Evolutionary conservation across 2,329 filamentous ascomycete species (phyloP).

Genomic region (Orbilia quercus): DNA sequence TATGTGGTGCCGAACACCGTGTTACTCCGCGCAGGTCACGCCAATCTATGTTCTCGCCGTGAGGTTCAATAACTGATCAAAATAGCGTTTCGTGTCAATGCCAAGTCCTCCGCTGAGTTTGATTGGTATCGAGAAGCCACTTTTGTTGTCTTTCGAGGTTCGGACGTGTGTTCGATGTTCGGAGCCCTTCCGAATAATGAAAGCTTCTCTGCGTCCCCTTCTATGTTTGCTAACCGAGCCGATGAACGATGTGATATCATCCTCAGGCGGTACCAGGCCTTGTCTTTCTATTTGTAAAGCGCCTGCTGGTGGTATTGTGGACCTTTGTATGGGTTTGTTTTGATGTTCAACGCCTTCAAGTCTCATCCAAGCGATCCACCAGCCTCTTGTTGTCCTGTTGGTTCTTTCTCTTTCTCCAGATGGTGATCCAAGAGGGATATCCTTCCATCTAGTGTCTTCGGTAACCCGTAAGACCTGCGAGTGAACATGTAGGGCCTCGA

Average conservation of each 20-base stretch:
- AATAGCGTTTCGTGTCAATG: slow-evolving; percentile 55
- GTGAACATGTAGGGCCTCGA: slow-evolving; percentile 74
- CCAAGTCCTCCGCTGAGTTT: slow-evolving; percentile 53
- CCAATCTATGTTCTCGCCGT: slow-evolving; percentile 48
- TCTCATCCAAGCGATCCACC: slow-evolving; percentile 77
- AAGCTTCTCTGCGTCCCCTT: slow-evolving; percentile 46
- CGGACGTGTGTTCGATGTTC: slow-evolving; percentile 47
- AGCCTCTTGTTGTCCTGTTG: slow-evolving; percentile 74
- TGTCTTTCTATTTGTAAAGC: slow-evolving; percentile 27
- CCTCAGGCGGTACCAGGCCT: slow-evolving; percentile 37
- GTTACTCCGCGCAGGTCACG: slow-evolving; percentile 21
- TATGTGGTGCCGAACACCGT: slow-evolving; percentile 2
- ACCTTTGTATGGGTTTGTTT: slow-evolving; percentile 5
- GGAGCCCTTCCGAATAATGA: slow-evolving; percentile 53
- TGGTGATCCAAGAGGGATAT: slow-evolving; percentile 39
- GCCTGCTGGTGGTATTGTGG: slow-evolving; percentile 4
- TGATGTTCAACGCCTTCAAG: slow-evolving; percentile 56
- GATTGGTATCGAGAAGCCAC: slow-evolving; percentile 47
- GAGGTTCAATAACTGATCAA: slow-evolving; percentile 52
- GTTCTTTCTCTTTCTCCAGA: slow-evolving; percentile 70
- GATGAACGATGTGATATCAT: slow-evolving; percentile 52
- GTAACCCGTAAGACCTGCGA: slow-evolving; percentile 73
- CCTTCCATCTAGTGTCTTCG: slow-evolving; percentile 62
- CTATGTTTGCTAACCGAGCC: slow-evolving; percentile 45
- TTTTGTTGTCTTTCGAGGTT: slow-evolving; percentile 41